Percentiles rank a stretch among this genome's conserved stretches.
Conservation (phyloP, 352 stramenopile species). For the Globisporangium heterothallicum region DNA sequence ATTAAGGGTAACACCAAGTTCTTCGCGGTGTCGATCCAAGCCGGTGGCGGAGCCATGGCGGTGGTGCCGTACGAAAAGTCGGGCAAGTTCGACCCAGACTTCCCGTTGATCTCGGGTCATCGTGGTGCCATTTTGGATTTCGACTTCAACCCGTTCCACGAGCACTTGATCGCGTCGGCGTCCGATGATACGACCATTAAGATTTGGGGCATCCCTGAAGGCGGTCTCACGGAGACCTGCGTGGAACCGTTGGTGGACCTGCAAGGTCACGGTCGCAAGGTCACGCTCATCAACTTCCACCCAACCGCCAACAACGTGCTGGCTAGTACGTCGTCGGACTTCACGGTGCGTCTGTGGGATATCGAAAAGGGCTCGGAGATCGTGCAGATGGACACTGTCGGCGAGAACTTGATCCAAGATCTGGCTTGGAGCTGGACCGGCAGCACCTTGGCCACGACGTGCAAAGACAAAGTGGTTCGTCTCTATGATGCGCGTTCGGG, state of each 20-base stretch:
- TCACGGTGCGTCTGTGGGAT: conserved; percentile 98
- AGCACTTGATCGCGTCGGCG: conserved; percentile 94
- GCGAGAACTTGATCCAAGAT: conserved; percentile 95
- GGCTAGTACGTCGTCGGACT: conserved; percentile 92
- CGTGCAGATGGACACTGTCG: conserved; percentile 70
- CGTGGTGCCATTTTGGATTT: conserved; percentile 96
- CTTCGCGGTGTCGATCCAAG: conserved; percentile 94
- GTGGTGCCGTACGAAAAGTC: conserved; percentile 94
- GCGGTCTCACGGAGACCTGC: conserved; percentile 92
- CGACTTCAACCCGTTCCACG: conserved; percentile 98
- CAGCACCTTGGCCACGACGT: conserved; percentile 91
- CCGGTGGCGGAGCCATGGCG: conserved; percentile 87
- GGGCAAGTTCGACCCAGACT: conserved; percentile 92
- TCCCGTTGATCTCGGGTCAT: conserved; percentile 95
- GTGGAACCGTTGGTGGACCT: conserved; percentile 96
- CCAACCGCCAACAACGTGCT: conserved; percentile 97
- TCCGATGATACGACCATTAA: conserved; percentile 98
- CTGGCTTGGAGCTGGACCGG: conserved; percentile 97
- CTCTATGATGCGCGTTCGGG: conserved; percentile 94
- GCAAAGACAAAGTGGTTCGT: conserved; percentile 98
- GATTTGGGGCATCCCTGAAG: conserved; percentile 95
- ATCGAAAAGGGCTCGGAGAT: conserved; percentile 94
- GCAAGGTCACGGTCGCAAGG: conserved; percentile 91
- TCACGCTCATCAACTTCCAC: conserved; percentile 98
- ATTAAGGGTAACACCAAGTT: conserved; percentile 99